A percentile compares a stretch with the other conserved stretches of the same genome.
Evolutionary conservation across 2,329 filamentous ascomycete genomes (phyloP).

Genomic region (Ceratocystis huliohia): DNA sequence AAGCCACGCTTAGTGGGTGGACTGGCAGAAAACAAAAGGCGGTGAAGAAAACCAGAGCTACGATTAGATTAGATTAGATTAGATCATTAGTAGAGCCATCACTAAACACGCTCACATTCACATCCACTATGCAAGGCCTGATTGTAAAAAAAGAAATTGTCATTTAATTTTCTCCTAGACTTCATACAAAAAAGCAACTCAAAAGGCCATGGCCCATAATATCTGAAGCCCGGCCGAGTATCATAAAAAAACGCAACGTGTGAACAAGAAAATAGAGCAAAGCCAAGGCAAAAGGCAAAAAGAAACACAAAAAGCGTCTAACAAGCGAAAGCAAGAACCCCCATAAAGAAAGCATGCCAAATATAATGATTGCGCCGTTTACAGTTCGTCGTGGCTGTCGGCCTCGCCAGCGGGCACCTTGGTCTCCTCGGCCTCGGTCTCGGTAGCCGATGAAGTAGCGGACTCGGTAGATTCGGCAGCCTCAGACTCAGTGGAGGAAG

Average conservation of each 20-base stretch:
- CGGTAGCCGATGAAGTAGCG: constrained; percentile 29
- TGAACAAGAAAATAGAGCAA: background rate
- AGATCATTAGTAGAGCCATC: background rate
- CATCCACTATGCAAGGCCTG: background rate
- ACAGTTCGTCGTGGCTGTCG: constrained; percentile 60
- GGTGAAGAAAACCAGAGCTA: background rate
- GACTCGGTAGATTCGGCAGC: constrained; percentile 31
- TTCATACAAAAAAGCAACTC: constrained; percentile 17
- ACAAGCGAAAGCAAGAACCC: constrained; percentile 6
- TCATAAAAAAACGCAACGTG: constrained; percentile 11
- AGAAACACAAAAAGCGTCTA: constrained; percentile 12
- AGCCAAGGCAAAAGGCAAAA: constrained; percentile 11
- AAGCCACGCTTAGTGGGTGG: background rate
- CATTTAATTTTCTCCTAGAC: constrained; percentile 15
- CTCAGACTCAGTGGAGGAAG: constrained; percentile 35
- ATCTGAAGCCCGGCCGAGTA: constrained; percentile 11
- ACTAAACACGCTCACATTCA: background rate
- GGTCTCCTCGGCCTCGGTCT: constrained; percentile 32
- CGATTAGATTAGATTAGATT: constrained; percentile 4
- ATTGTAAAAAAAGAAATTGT: constrained; percentile 1
- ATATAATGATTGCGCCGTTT: constrained; percentile 30
- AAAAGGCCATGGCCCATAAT: constrained; percentile 16
- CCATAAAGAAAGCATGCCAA: too few relatives aligned
- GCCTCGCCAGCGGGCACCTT: constrained; percentile 28
- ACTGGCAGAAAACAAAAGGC: background rate